phyloP scores from a whole-genome alignment of 1,284 basidiomycete species.

The Malassezia japonica region DNA sequence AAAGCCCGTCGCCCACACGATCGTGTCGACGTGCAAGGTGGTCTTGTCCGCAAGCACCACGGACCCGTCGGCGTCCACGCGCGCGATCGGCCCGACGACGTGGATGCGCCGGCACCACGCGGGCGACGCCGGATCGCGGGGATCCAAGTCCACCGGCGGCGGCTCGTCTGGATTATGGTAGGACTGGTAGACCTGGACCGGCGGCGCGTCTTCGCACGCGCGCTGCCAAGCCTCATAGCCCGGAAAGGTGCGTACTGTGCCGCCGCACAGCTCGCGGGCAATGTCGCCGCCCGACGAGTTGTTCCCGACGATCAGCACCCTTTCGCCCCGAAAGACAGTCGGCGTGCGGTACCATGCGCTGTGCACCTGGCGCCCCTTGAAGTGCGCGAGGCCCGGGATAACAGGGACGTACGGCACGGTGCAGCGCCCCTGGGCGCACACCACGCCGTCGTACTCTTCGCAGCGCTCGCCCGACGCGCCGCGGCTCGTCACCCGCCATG shows the following conservation, averaged over 20 bases:
- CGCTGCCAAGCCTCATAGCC: conserved; percentile 15
- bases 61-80: conserved; percentile 14
- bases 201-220: neutral
- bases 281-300: conserved; percentile 54
- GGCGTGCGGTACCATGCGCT: conserved; percentile 52
- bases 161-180: conserved; percentile 27
- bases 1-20: conserved; percentile 47
- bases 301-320: conserved; percentile 53
- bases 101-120: conserved; percentile 33
- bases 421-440: conserved; percentile 53
- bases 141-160: conserved; percentile 41
- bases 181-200: conserved; percentile 21
- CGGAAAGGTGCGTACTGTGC: conserved; percentile 19
- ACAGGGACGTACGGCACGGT: conserved; percentile 51
- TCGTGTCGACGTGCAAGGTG: conserved; percentile 26
- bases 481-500: conserved; percentile 14
- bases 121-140: conserved; percentile 22
- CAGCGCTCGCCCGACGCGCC: neutral
- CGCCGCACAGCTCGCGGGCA: conserved; percentile 50
- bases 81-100: conserved; percentile 27
- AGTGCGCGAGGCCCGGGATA: conserved; percentile 49
- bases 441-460: conserved; percentile 26
- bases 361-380: conserved; percentile 50
- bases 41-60: conserved; percentile 19
- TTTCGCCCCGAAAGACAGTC: conserved; percentile 33